These are phyloP conservation scores for Golubevia sp. DNA, from an alignment of 1,284 basidiomycete species.

Conservation along the genomic window DNA sequence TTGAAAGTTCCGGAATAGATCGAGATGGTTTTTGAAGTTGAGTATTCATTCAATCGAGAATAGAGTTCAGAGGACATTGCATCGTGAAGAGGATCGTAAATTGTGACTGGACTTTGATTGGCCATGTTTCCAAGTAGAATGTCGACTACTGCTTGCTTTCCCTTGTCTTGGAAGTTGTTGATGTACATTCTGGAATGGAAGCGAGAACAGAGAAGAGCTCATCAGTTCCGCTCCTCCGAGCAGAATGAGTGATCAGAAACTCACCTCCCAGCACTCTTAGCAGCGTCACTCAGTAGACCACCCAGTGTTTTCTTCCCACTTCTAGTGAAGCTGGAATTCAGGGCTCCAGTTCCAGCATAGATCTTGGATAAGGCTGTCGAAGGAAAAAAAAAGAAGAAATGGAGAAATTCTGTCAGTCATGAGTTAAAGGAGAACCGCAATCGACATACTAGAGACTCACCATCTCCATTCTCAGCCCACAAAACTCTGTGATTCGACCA, in stretches of 20 bases:
- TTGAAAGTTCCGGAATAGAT: conserved; percentile 95
- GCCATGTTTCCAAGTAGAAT: conserved; percentile 92
- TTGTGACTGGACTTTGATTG: conserved; percentile 81
- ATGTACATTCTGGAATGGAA: conserved; percentile 75
- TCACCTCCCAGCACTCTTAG: conserved; percentile 71
- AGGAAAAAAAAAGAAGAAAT: neutral
- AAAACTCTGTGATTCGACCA: conserved; percentile 88
- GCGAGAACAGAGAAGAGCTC: neutral
- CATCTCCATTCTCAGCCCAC: conserved; percentile 72
- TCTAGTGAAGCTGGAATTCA: conserved; percentile 93
- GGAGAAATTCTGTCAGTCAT: neutral
- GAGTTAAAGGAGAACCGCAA: neutral
- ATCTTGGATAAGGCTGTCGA: conserved; percentile 67
- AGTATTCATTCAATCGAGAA: conserved; percentile 77
- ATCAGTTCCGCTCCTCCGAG: neutral
- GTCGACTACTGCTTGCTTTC: conserved; percentile 92
- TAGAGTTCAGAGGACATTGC: conserved; percentile 70
- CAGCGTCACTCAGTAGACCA: conserved; percentile 79
- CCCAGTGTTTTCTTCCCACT: conserved; percentile 82
- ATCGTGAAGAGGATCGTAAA: conserved; percentile 93
- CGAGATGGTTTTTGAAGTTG: conserved; percentile 72
- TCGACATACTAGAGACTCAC: conserved; percentile 49
- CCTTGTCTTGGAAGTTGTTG: conserved; percentile 96
- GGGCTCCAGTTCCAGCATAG: conserved; percentile 92
- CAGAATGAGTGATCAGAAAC: neutral